phyloP scores from a whole-genome alignment of 225 moss, liverwort and hornwort species.

The Marchantia polymorpha region DNA sequence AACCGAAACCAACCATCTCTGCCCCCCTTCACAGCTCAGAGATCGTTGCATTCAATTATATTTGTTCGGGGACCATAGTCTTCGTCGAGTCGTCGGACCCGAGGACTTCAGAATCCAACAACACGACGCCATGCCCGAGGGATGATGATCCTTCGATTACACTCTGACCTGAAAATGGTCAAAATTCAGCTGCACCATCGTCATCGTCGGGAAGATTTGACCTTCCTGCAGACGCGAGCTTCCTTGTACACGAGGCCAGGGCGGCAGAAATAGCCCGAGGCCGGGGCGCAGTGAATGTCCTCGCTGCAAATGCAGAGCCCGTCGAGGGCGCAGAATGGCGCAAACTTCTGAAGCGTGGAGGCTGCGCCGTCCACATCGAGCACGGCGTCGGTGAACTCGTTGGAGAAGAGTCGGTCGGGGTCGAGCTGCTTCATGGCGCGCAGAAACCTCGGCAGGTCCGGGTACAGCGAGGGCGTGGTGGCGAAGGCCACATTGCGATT shows the following conservation, averaged over 20 bases:
- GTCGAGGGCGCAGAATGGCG: constrained; percentile 29
- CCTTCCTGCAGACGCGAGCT: constrained; percentile 32
- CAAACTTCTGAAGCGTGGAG: constrained; percentile 3
- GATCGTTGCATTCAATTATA: too few relatives aligned
- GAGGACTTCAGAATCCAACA: too few relatives aligned
- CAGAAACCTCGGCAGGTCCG: constrained; percentile 23
- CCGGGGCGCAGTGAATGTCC: constrained; percentile 29
- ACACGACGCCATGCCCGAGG: too few relatives aligned
- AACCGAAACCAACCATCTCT: too few relatives aligned
- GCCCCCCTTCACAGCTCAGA: too few relatives aligned
- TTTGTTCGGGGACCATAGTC: too few relatives aligned
- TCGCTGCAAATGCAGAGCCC: constrained; percentile 30
- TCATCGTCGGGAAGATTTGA: too few relatives aligned
- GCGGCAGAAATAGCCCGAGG: constrained; percentile 24
- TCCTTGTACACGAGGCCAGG: constrained; percentile 18
- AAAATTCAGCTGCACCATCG: too few relatives aligned
- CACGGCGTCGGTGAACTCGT: constrained; percentile 24
- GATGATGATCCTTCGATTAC: too few relatives aligned
- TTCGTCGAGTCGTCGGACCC: too few relatives aligned
- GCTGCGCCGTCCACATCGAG: constrained; percentile 19
- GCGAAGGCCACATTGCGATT: constrained; percentile 21
- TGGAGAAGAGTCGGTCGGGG: constrained; percentile 27
- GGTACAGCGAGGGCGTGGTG: constrained; percentile 1
- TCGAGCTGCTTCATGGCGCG: constrained; percentile 20
- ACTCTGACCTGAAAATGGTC: too few relatives aligned